Evolutionary conservation across 2,329 filamentous ascomycete species (phyloP).

Genomic region (Colletotrichum spinosum): DNA sequence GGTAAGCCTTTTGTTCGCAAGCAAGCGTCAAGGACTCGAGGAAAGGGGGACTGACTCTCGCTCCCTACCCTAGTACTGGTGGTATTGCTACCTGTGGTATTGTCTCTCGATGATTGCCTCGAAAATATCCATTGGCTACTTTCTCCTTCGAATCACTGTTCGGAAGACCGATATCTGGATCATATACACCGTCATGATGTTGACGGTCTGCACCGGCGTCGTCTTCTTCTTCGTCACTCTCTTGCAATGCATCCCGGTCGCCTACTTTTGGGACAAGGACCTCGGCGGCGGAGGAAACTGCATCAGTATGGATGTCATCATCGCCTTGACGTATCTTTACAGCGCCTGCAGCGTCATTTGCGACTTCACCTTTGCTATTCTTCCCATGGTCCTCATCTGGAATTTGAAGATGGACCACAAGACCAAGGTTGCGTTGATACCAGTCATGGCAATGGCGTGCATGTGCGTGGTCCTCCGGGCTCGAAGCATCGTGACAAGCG

Average conservation of each 20-base stretch:
- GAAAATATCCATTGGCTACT: conserved; percentile 43
- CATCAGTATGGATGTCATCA: conserved; percentile 54
- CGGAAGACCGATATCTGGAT: conserved; percentile 40
- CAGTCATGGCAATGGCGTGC: conserved; percentile 68
- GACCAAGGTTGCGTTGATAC: conserved; percentile 64
- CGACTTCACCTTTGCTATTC: conserved; percentile 64
- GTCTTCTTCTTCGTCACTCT: conserved; percentile 48
- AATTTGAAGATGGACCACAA: conserved; percentile 65
- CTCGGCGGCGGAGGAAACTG: conserved; percentile 40
- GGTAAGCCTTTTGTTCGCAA: conserved; percentile 41
- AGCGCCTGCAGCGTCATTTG: conserved; percentile 61
- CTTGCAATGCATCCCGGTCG: conserved; percentile 45
- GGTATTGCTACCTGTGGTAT: conserved; percentile 54
- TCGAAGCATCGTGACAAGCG: not conserved
- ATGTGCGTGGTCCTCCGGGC: conserved; percentile 53
- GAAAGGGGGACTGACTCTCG: conserved; percentile 34
- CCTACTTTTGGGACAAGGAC: conserved; percentile 45
- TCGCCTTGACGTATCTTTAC: conserved; percentile 64
- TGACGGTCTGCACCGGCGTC: conserved; percentile 43
- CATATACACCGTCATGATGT: conserved; percentile 45
- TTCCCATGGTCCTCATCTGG: conserved; percentile 67
- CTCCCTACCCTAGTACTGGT: conserved; percentile 46
- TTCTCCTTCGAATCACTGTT: conserved; percentile 43
- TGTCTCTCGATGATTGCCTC: conserved; percentile 51
- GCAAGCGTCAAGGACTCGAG: not conserved